Conservation (phyloP, 108 stramenopile genomes). For the Aurantiochytrium sp. region DNA sequence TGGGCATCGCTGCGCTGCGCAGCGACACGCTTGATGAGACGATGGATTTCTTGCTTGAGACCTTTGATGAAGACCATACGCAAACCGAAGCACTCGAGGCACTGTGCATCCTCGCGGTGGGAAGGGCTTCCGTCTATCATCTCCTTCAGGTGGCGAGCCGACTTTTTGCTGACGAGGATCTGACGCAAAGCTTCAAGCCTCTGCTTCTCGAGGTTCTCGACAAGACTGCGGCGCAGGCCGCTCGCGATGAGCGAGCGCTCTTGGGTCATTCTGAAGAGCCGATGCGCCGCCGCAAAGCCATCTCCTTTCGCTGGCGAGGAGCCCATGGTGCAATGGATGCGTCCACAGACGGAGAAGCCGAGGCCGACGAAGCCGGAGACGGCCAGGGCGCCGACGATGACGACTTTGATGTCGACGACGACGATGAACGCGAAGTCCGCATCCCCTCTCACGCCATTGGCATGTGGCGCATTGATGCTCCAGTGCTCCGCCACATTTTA, state of each 20-base stretch:
- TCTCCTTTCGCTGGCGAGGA: neutral
- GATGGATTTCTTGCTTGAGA: neutral
- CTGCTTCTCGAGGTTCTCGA: neutral
- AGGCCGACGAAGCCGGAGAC: neutral
- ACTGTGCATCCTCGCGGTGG: neutral
- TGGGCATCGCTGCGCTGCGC: neutral
- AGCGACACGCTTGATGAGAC: neutral
- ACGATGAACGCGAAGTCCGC: neutral
- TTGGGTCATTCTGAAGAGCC: neutral
- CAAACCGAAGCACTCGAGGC: neutral
- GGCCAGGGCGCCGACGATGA: neutral
- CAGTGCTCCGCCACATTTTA: neutral
- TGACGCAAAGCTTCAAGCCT: neutral
- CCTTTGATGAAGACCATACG: neutral
- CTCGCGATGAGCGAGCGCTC: neutral
- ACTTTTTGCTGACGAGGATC: neutral
- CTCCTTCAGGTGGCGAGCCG: neutral
- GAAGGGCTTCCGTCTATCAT: neutral
- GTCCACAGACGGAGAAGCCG: neutral
- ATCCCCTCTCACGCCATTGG: neutral
- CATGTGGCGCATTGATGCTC: neutral
- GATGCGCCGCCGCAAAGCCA: neutral
- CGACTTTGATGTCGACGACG: neutral
- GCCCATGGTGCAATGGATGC: neutral
- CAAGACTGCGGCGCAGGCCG: neutral